phyloP scores from a whole-genome alignment of 2,329 filamentous ascomycete genomes.

The Penicillium sp. region DNA sequence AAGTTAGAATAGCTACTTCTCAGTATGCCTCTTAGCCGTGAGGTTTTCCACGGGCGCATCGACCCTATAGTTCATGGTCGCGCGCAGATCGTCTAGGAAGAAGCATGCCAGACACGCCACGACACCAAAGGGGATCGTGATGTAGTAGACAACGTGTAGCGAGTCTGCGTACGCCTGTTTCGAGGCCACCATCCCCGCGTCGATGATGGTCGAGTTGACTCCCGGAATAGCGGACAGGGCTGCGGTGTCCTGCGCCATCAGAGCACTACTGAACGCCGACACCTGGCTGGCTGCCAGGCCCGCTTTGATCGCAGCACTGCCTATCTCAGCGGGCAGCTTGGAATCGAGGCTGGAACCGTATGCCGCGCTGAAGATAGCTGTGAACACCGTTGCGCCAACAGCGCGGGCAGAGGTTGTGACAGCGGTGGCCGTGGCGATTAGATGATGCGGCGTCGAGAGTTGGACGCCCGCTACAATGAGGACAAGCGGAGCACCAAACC shows the following conservation, averaged over 20 bases:
- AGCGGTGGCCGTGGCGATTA: conserved; percentile 4
- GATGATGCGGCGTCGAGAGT: background rate
- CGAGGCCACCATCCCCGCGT: background rate
- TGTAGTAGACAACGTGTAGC: background rate
- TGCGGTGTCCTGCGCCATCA: background rate
- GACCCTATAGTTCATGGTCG: conserved; percentile 3
- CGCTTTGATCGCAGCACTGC: background rate
- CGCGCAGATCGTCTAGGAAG: conserved; percentile 1
- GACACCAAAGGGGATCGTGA: background rate
- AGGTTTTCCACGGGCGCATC: conserved; percentile 5
- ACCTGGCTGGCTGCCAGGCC: background rate
- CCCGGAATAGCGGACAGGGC: background rate
- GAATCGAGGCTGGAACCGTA: background rate
- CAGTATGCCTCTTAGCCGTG: background rate
- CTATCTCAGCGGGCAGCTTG: background rate
- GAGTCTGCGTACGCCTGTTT: conserved; percentile 6
- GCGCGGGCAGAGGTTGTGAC: background rate
- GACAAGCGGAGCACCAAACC: conserved; percentile 4
- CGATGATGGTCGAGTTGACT: background rate
- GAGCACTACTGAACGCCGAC: background rate
- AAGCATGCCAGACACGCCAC: background rate
- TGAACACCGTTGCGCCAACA: conserved; percentile 1
- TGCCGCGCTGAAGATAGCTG: background rate
- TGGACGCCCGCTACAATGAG: conserved; percentile 2
- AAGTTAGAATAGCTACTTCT: background rate